Evolutionary conservation across 805 yeast genomes (phyloP), one percentile per base, ranked within the genome.

Genomic region (Candida maesae): DNA sequence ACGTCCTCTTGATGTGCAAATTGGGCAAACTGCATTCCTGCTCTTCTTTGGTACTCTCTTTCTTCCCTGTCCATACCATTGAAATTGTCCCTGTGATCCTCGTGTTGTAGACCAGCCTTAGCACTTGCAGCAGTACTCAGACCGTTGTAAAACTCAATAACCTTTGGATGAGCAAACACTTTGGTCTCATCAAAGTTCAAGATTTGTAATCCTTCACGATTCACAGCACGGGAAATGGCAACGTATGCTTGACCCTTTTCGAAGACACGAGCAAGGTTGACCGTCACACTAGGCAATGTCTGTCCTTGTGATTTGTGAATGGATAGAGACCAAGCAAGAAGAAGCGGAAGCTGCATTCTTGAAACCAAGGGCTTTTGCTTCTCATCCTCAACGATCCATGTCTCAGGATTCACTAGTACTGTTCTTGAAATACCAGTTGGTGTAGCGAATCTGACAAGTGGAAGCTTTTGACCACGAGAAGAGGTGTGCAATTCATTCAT

Each of bases 291-390:
- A 5, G 82, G 79, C 33, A 89, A 62, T 0, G 98, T 85, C 62
- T 91, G 90, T 1, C 99, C 99, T 60, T 91, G 99, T 0, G 97
- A 81, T 64, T 93, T 91, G 59, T 93, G 99, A 33, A 93, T 90
- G 0, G 97, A 89, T 33, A 93, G 63, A 0, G 99, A 89, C 97
- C 98, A 93, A 0, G 99, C 95, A n/a, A 90, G 66, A 52, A 91
- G 80, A 39, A 93, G 65, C 0, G 99, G 99, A 2, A 93, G 51
- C 56, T 93, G 99, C 0, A 71, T 68, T 52, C 97, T 70, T 2
- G 83, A 70, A 1, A 86, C 95, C 12, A 87, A 50, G 0, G 82
- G 76, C 8, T 69, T 69, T 16, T 83, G 87, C 18, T 71, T 65
- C 38, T 84, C 88, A 60, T 88, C 95, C 48, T 82, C 91, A 17